A percentile compares a stretch with the other conserved stretches of the same genome.
Conservation (phyloP, 176 grass and related monocot genomes). For the Thalia dealbata region DNA sequence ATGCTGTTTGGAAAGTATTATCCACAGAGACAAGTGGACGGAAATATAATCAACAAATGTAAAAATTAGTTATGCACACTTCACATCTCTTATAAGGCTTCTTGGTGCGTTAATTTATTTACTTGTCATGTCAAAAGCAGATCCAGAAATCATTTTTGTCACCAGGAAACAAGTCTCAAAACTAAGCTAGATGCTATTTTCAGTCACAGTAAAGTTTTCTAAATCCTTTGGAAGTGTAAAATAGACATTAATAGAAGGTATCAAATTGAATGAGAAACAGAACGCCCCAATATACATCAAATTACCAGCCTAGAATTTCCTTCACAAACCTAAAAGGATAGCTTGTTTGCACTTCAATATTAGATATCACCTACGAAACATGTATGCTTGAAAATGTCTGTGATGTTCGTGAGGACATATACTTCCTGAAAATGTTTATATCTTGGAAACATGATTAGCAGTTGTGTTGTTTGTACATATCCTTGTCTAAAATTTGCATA, state of each 20-base stretch:
- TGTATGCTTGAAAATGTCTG: background rate
- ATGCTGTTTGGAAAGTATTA: background rate
- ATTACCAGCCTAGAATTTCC: too few species aligned
- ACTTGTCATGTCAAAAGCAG: background rate
- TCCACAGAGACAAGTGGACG: background rate
- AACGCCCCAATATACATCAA: too few species aligned
- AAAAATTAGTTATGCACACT: background rate
- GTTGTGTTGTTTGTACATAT: background rate
- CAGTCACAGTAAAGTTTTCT: too few species aligned
- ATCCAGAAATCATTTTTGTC: too few species aligned
- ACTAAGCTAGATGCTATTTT: too few species aligned
- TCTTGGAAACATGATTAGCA: background rate
- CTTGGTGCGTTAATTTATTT: background rate
- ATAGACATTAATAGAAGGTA: too few species aligned
- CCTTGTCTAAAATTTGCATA: background rate
- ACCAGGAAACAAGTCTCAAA: too few species aligned
- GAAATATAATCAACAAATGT: background rate
- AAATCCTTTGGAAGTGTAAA: too few species aligned
- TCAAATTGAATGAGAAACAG: too few species aligned
- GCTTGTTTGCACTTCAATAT: background rate
- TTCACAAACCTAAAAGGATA: too few species aligned
- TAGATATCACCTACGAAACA: background rate
- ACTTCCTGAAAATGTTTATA: background rate
- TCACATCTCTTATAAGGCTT: background rate
- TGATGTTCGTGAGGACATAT: background rate